These are phyloP conservation scores for Parascedosporium putredinis DNA, from an alignment of 2,329 filamentous ascomycete species.

Conservation along the genomic window DNA sequence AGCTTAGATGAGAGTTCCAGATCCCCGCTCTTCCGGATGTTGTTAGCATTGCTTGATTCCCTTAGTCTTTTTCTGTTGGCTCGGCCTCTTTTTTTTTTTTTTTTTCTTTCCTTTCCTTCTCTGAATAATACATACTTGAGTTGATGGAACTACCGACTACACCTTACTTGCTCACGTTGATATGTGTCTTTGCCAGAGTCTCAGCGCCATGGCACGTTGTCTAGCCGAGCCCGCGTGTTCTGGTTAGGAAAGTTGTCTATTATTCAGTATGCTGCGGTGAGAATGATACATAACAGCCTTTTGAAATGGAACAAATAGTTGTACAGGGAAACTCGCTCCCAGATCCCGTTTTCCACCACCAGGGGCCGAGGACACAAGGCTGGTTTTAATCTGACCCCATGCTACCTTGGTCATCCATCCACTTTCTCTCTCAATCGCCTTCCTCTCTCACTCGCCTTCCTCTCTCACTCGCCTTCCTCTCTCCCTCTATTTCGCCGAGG, in stretches of 20 bases:
- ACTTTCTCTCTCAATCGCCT: too few relatives aligned
- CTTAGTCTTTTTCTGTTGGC: background rate
- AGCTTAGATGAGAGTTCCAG: background rate
- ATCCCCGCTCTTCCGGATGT: background rate
- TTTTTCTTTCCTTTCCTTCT: slow-evolving; percentile 2
- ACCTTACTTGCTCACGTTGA: too few relatives aligned
- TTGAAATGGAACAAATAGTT: slow-evolving; percentile 3
- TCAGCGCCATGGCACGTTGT: too few relatives aligned
- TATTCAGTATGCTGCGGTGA: too few relatives aligned
- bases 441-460: too few relatives aligned
- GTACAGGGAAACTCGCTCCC: background rate
- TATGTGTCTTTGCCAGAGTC: too few relatives aligned
- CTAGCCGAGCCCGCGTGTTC: too few relatives aligned
- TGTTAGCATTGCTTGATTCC: background rate
- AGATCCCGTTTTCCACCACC: background rate
- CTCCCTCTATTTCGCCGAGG: background rate
- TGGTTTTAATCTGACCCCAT: too few relatives aligned
- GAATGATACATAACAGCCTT: slow-evolving; percentile 5
- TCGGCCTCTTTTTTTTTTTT: slow-evolving; percentile 2
- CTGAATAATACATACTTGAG: background rate
- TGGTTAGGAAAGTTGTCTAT: background rate
- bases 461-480: background rate
- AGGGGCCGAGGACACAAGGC: too few relatives aligned
- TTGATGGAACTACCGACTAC: background rate
- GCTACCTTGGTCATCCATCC: too few relatives aligned